Base-by-base conservation (phyloP, 495 filamentous ascomycete genomes). In the Penicillium paradoxum region DNA sequence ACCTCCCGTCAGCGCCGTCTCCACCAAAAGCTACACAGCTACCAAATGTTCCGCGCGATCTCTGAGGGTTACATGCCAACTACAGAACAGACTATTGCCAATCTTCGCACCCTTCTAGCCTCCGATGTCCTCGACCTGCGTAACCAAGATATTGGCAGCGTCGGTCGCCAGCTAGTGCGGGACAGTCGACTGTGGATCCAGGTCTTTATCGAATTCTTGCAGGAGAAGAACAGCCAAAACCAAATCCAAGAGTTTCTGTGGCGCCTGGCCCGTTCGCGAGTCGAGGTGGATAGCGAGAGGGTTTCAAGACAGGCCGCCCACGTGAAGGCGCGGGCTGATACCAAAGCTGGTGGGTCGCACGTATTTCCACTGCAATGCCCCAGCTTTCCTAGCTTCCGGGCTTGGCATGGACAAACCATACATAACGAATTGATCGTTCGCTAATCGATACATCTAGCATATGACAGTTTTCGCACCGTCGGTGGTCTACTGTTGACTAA, bases 201-300 rank as follows among this genome's bases (percentile, higher is more conserved):
- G 45, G 71, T 87, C 43, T 82, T 95, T 58, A 91, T 95, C 56
- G 83, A 88, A 29, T 69, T 95, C 13, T 63, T 96, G 21, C 75
- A 79, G 49, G 75, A 89, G 53, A 97, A 96, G 78, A 96, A 96
- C 65, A 68, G 73, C 51, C 59, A 80, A n/a, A 90, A 96, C 69
- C 83, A 93, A 60, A 78, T 96, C 36, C 92, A 97, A 68, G 88
- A 96, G 54, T 88, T 96, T 54, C 73, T 96, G 41, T 97, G 91
- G 91, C 91, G 82, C 59, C 68, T 95, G 46, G 70, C 85, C 47
- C 87, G 86, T 60, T 84, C 88, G 15, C 79, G 79, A 24, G 73
- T 91, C 24, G 78, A 80, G 9, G 60, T 96, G 2, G 87, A 96
- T 63, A 73, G 81, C 2, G 77, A 79, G 15, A 79, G 89, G 48